phyloP scores from a whole-genome alignment of 306 rosid genomes.

The Prunus fruticosa region DNA sequence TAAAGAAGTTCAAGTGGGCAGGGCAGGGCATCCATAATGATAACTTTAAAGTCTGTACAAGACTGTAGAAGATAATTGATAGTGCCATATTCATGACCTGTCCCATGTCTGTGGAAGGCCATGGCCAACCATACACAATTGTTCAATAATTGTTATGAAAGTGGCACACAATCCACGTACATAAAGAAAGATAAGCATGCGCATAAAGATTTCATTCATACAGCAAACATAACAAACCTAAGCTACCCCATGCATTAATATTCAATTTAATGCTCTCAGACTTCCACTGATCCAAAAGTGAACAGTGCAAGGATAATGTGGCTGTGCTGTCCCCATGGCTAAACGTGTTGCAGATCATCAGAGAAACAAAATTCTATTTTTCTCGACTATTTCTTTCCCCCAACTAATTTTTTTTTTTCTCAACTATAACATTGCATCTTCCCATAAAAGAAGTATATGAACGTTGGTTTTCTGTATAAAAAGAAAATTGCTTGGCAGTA shows the following conservation, averaged over 20 bases:
- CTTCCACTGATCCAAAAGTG: slow-evolving; percentile 10
- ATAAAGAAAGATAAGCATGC: background rate
- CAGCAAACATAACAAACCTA: background rate
- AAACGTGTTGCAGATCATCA: background rate
- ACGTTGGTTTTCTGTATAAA: too few species aligned
- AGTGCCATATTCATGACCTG: background rate
- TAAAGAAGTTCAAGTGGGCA: slow-evolving; percentile 9
- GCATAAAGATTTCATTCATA: background rate
- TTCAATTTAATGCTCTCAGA: slow-evolving; percentile 1
- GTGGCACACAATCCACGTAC: background rate
- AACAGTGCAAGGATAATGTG: slow-evolving; percentile 17
- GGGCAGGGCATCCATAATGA: background rate
- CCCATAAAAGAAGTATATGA: too few species aligned
- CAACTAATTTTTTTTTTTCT: too few species aligned
- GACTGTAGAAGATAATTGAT: background rate
- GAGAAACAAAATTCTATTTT: background rate
- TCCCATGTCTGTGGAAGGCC: slow-evolving; percentile 1
- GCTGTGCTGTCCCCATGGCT: slow-evolving; percentile 18
- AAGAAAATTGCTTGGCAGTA: too few species aligned
- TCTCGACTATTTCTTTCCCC: too few species aligned
- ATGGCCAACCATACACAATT: background rate
- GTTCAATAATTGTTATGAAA: background rate
- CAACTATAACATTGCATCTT: too few species aligned
- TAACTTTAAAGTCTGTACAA: background rate
- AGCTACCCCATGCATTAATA: background rate